Percentiles rank a stretch among this genome's conserved stretches.
Conservation (phyloP, 257 asterid genomes). For the Solanum chmielewskii region DNA sequence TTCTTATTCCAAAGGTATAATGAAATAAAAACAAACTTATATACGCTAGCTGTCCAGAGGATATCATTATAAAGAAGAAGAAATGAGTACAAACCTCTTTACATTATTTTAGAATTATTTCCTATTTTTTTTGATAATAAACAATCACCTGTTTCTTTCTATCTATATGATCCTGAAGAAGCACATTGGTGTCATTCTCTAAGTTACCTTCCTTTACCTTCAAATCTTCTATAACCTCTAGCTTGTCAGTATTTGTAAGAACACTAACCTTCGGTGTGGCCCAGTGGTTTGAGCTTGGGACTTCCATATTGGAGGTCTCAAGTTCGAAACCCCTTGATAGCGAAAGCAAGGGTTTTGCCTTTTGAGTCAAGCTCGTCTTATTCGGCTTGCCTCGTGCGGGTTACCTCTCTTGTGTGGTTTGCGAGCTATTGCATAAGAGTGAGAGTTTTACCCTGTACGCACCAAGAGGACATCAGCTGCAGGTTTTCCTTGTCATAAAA, state of each 20-base stretch:
- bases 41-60: neutral
- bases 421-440: neutral
- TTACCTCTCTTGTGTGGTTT: neutral
- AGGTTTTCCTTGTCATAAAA: neutral
- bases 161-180: neutral
- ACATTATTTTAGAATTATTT: neutral
- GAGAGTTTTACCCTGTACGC: neutral
- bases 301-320: neutral
- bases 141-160: neutral
- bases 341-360: neutral
- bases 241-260: neutral
- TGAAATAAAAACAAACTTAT: neutral
- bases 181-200: neutral
- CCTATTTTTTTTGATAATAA: neutral
- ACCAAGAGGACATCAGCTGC: neutral
- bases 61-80: neutral
- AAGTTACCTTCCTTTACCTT: neutral
- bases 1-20: neutral
- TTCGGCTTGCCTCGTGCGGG: neutral
- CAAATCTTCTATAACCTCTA: neutral
- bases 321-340: neutral
- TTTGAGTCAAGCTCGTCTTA: no score
- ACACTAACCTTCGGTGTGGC: neutral
- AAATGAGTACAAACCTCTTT: neutral
- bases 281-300: neutral